phyloP scores from a whole-genome alignment of 768 basidiomycete genomes.

The Leccinum ochraceum region DNA sequence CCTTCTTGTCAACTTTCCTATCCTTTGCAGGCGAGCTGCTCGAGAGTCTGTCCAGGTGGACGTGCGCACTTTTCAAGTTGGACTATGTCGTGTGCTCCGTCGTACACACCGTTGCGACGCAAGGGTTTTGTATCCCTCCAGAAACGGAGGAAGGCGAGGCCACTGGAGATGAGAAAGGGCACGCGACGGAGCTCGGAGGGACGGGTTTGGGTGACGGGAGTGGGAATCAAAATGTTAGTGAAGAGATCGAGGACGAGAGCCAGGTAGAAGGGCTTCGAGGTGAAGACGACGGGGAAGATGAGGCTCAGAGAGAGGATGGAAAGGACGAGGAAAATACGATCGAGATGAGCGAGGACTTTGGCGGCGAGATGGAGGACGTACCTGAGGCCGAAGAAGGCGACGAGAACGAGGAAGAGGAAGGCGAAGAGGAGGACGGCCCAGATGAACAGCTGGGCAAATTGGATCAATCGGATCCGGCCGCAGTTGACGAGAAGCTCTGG shows the following conservation, averaged over 20 bases:
- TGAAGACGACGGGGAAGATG: slow-evolving; percentile 46
- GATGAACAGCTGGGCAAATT: slow-evolving; percentile 86
- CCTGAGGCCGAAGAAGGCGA: slow-evolving; percentile 50
- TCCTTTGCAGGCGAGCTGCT: slow-evolving; percentile 59
- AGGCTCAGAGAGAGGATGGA: slow-evolving; percentile 37
- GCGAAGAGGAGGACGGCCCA: slow-evolving; percentile 50
- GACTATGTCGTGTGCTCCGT: slow-evolving; percentile 74
- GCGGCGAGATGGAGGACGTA: slow-evolving; percentile 82
- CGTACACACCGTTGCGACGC: slow-evolving; percentile 68
- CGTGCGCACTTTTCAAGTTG: slow-evolving; percentile 81
- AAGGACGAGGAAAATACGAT: slow-evolving; percentile 74
- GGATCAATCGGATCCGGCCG: slow-evolving; percentile 78
- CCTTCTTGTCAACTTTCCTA: slow-evolving; percentile 73
- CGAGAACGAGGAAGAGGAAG: slow-evolving; percentile 50
- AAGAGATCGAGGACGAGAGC: slow-evolving; percentile 94
- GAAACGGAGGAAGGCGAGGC: slow-evolving; percentile 63
- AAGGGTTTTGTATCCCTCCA: slow-evolving; percentile 93
- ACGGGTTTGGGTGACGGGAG: slow-evolving; percentile 87
- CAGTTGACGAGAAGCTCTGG: slow-evolving; percentile 97
- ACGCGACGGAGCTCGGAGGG: slow-evolving; percentile 59
- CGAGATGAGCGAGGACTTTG: slow-evolving; percentile 91
- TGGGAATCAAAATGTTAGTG: slow-evolving; percentile 85
- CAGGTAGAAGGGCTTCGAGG: slow-evolving; percentile 93
- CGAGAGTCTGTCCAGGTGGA: slow-evolving; percentile 59
- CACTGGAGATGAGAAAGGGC: slow-evolving; percentile 42